A percentile compares a stretch with the other conserved stretches of the same genome.
Evolutionary conservation across 2,329 filamentous ascomycete species (phyloP).

Genomic region (Ascochyta koolunga): DNA sequence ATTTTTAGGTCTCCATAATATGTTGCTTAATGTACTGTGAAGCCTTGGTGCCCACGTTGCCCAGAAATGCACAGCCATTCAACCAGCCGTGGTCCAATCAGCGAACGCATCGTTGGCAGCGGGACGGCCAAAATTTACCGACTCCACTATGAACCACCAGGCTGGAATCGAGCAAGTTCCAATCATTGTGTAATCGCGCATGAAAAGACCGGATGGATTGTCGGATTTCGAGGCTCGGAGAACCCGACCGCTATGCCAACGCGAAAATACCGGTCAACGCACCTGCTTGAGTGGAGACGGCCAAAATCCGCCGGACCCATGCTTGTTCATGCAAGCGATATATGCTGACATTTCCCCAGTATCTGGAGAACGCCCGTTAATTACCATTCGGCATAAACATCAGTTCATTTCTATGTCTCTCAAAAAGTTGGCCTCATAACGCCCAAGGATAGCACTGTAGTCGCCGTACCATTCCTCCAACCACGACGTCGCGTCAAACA

Average conservation of each 20-base stretch:
- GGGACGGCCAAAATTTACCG: constrained; percentile 31
- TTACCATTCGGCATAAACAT: neutral
- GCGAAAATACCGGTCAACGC: neutral
- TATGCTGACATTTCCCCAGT: neutral
- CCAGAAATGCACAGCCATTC: constrained; percentile 13
- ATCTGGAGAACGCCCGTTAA: neutral
- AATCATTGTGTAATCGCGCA: neutral
- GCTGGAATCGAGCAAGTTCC: neutral
- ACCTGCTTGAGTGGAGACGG: constrained; percentile 2
- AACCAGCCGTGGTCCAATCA: constrained; percentile 9
- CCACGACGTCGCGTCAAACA: constrained; percentile 37
- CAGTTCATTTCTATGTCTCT: constrained; percentile 6
- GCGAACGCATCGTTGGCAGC: neutral
- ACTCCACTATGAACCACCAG: neutral
- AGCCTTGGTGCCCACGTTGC: neutral
- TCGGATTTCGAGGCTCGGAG: neutral
- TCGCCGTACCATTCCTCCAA: constrained; percentile 35
- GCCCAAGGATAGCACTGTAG: constrained; percentile 28
- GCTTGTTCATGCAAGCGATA: neutral
- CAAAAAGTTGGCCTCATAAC: constrained; percentile 28
- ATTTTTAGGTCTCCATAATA: constrained; percentile 2
- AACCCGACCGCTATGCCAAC: neutral
- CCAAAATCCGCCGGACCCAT: constrained; percentile 12
- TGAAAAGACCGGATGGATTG: neutral
- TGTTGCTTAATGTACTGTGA: constrained; percentile 8